Percentiles rank a stretch among this genome's conserved stretches.
Evolutionary conservation across 805 yeast species (phyloP).

Genomic region (Candida silvicultrix): DNA sequence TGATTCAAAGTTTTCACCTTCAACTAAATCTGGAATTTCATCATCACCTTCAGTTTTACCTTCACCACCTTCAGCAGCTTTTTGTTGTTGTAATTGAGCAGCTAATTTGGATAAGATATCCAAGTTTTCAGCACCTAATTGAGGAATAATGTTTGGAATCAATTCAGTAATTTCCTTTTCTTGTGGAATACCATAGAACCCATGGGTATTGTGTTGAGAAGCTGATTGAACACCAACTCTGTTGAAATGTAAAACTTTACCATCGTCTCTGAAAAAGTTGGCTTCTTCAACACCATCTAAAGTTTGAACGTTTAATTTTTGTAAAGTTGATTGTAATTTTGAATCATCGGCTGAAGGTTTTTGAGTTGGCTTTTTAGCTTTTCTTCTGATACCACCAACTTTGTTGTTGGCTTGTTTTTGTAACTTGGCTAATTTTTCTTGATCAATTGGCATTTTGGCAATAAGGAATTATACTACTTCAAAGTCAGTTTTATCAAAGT

Average conservation of each 20-base stretch:
- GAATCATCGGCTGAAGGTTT: constrained; percentile 78
- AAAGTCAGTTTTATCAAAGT: no score
- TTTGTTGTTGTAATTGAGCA: constrained; percentile 66
- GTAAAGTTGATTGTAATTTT: constrained; percentile 83
- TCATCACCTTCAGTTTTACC: constrained; percentile 46
- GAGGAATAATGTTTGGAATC: constrained; percentile 91
- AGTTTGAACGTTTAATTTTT: constrained; percentile 84
- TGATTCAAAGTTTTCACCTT: constrained; percentile 60
- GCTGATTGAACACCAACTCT: constrained; percentile 96
- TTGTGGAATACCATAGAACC: constrained; percentile 92
- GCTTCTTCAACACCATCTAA: constrained; percentile 92
- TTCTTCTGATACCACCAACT: constrained; percentile 85
- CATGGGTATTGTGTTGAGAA: constrained; percentile 83
- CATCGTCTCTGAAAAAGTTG: constrained; percentile 95
- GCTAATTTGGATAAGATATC: constrained; percentile 86
- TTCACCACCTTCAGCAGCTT: constrained; percentile 37
- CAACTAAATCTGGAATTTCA: constrained; percentile 67
- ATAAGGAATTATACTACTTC: not conserved
- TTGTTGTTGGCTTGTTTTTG: constrained; percentile 82
- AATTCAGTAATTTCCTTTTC: constrained; percentile 89
- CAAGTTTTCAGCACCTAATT: constrained; percentile 93
- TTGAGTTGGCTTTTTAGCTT: constrained; percentile 71
- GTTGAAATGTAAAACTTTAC: constrained; percentile 92
- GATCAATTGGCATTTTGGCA: constrained; percentile 79
- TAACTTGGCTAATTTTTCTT: constrained; percentile 89